Percentiles rank a stretch among this genome's conserved stretches.
These are phyloP conservation scores for Solanum lycopersicoides DNA, from an alignment of 257 asterid genomes.

Conservation along the genomic window DNA sequence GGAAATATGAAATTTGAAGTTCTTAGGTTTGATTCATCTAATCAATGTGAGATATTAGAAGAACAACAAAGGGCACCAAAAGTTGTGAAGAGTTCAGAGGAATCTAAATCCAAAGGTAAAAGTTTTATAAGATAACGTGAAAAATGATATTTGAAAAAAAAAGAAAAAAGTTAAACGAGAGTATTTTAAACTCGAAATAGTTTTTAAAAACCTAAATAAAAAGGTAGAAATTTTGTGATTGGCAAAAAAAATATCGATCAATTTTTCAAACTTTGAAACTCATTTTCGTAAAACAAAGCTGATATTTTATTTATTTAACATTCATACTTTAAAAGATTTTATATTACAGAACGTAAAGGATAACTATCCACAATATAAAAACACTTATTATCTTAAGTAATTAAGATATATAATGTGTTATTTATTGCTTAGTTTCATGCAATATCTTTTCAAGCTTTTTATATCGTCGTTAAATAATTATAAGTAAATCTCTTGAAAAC, in stretches of 20 bases:
- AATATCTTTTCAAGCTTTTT: too few species aligned
- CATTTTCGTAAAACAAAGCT: neutral
- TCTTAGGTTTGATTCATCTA: neutral
- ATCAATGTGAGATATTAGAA: neutral
- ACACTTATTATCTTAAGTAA: too few species aligned
- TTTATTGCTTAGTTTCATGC: neutral
- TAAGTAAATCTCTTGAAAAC: neutral
- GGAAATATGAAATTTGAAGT: conserved; percentile 8
- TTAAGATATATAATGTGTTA: neutral
- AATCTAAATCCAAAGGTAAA: neutral
- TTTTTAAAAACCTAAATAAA: too few species aligned
- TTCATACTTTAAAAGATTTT: neutral
- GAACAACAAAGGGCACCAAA: neutral
- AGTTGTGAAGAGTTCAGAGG: neutral
- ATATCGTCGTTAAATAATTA: neutral
- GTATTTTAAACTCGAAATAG: too few species aligned
- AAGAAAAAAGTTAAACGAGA: too few species aligned
- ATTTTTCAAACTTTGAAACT: too few species aligned
- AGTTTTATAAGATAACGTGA: neutral
- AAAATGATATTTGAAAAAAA: neutral
- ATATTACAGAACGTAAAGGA: neutral
- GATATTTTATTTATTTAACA: neutral
- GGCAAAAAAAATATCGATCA: too few species aligned
- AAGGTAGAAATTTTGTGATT: too few species aligned
- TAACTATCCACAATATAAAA: too few species aligned